Evolutionary conservation across 208 protist species (phyloP).

Genomic region (Jaenimonas drosophilae): DNA sequence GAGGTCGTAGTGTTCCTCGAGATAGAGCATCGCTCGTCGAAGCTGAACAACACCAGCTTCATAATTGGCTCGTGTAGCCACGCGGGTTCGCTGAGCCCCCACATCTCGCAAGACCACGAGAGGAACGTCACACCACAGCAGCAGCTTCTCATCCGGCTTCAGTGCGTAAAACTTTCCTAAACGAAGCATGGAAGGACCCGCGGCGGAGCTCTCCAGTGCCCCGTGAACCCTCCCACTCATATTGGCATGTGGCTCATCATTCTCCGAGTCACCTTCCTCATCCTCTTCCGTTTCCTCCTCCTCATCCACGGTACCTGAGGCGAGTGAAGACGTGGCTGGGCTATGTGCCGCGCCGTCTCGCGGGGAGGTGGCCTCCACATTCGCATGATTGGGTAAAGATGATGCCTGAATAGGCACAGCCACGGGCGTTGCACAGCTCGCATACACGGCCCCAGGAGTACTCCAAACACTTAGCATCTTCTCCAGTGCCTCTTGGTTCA

Average conservation of each 20-base stretch:
- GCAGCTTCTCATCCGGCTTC: slow-evolving; percentile 42
- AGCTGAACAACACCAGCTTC: slow-evolving; percentile 58
- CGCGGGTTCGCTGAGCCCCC: slow-evolving; percentile 21
- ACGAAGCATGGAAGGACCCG: no score
- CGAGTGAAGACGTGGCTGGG: no score
- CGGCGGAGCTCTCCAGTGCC: slow-evolving; percentile 21
- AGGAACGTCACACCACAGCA: slow-evolving; percentile 58
- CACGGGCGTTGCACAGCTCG: slow-evolving; percentile 57
- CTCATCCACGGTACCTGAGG: no score
- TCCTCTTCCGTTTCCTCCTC: no score
- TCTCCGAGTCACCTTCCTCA: no score
- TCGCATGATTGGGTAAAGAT: slow-evolving; percentile 2
- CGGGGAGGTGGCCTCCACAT: background rate
- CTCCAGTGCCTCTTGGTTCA: slow-evolving; percentile 52
- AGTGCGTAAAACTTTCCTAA: slow-evolving; percentile 48
- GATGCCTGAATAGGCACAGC: slow-evolving; percentile 7
- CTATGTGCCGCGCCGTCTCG: no score
- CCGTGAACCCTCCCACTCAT: slow-evolving; percentile 10
- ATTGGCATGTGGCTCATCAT: no score
- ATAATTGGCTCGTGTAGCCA: slow-evolving; percentile 30
- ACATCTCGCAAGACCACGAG: slow-evolving; percentile 38
- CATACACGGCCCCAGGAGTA: slow-evolving; percentile 68
- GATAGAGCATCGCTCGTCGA: slow-evolving; percentile 76
- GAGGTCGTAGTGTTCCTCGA: slow-evolving; percentile 80
- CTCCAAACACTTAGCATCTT: slow-evolving; percentile 65